Conservation (phyloP, 371 early-diverging fungal species). For the Saksenaea oblongispora region DNA sequence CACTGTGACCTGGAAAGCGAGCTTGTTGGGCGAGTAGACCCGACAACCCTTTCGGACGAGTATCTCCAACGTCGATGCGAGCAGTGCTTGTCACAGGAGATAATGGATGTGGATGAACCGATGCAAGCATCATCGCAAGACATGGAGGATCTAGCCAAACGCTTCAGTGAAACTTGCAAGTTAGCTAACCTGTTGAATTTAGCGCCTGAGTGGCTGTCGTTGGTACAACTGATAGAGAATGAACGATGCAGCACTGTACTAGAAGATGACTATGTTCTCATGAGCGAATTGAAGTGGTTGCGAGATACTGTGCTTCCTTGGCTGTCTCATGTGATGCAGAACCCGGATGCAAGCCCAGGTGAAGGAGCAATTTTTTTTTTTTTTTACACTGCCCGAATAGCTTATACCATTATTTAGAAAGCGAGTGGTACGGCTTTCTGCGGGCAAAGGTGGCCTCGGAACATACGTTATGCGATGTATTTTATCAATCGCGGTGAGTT, state of each 20-base stretch:
- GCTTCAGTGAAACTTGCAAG: conserved; percentile 5
- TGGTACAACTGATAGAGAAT: neutral
- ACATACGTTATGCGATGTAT: conserved; percentile 12
- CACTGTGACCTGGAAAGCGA: neutral
- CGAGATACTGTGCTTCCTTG: conserved; percentile 17
- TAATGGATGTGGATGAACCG: neutral
- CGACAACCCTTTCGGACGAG: conserved; percentile 1
- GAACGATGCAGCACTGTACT: neutral
- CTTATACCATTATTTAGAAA: neutral
- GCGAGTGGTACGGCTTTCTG: conserved; percentile 16
- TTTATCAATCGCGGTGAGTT: conserved; percentile 19
- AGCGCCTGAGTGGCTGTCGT: conserved; percentile 1
- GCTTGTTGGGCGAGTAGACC: neutral
- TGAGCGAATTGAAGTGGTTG: conserved; percentile 6
- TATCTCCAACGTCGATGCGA: conserved; percentile 3
- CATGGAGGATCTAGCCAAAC: neutral
- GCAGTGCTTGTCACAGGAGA: neutral
- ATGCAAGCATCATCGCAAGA: neutral
- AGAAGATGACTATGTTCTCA: neutral
- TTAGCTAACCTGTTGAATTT: conserved; percentile 4
- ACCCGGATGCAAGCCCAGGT: neutral
- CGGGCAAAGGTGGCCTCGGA: conserved; percentile 15
- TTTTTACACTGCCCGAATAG: neutral
- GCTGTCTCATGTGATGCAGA: conserved; percentile 15
- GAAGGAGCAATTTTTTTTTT: neutral